phyloP scores from a whole-genome alignment of 768 basidiomycete genomes.

The Rhizopogon rudus region DNA sequence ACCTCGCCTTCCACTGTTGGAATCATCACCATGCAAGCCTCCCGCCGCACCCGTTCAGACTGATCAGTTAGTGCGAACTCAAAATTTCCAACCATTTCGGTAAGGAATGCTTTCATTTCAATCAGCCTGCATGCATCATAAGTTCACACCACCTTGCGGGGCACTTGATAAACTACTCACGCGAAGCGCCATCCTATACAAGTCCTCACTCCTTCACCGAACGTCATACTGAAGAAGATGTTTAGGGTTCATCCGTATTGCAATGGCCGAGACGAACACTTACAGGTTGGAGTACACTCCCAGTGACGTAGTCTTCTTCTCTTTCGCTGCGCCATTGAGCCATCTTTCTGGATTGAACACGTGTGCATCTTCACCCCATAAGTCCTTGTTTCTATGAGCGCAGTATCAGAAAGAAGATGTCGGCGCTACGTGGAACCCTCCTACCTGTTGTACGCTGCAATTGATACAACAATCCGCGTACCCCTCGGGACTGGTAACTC shows the following conservation, averaged over 20 bases:
- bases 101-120: slow-evolving; percentile 55
- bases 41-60: slow-evolving; percentile 23
- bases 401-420: neutral
- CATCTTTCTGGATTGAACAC: slow-evolving; percentile 27
- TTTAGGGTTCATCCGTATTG: neutral
- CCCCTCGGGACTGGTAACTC: slow-evolving; percentile 47
- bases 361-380: slow-evolving; percentile 28
- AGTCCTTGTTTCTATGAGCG: slow-evolving; percentile 17
- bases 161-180: slow-evolving; percentile 8
- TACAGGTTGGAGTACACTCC: slow-evolving; percentile 27
- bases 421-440: neutral
- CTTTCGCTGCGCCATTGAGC: slow-evolving; percentile 13
- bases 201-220: slow-evolving; percentile 15
- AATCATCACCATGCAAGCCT: slow-evolving; percentile 25
- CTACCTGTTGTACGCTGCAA: slow-evolving; percentile 52
- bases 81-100: slow-evolving; percentile 49
- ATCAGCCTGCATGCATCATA: slow-evolving; percentile 25
- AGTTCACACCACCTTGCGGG: neutral
- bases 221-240: slow-evolving; percentile 22
- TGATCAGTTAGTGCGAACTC: slow-evolving; percentile 37
- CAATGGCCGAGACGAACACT: neutral
- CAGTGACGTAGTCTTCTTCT: slow-evolving; percentile 15
- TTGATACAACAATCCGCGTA: slow-evolving; percentile 45
- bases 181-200: slow-evolving; percentile 30
- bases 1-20: slow-evolving; percentile 30